Evolutionary conservation across 345 rosid species (phyloP), one percentile per base, ranked within the genome.

Genomic region (Garcia nutans): DNA sequence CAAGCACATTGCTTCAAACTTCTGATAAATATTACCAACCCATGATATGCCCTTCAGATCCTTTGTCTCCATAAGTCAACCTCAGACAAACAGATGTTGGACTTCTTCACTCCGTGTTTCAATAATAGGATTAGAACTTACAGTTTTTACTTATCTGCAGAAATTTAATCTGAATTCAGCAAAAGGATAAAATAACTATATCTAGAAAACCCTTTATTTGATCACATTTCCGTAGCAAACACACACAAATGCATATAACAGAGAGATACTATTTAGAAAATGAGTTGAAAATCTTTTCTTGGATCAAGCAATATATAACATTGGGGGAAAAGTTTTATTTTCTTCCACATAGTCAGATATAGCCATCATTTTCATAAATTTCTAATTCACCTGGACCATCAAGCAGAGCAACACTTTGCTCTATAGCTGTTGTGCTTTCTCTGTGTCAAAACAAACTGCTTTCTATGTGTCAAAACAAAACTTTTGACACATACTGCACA

Each of bases 1-100:
- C 86, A 92, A 86, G 83, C 92, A 93, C 92, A 92, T 80, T 68
- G 92, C 85, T 88, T 93, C 98, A 81, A 92, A 90, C 88, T 88
- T 92, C 85, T 88, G 87, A 78, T 88, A 93, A 55, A 85, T 85
- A 80, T 88, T 85, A 15, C 94, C 98, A 57, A 87, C 91, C 97
- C 97, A 92, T 24, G 82, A 77, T 75, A 90, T 81, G 62, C 97
- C 94, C 73, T 86, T 86, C 65, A 85, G 79, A 82, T 85, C 91
- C 97, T 92, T 91, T 31, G 16, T 62, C 73, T 69, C 70, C 75
- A 68, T 44, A 67, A 61, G 69, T 47, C 44, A 82, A 72, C 60
- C 73, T 72, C 57, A 33, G 65, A 42, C 20, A 24, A 71, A 55
- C 20, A 75, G 77, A 26, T 64, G 31, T 20, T 64, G 58, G n/a